Evolutionary conservation across 495 filamentous ascomycete species (phyloP).

Genomic region (Penicillium bovifimosum): DNA sequence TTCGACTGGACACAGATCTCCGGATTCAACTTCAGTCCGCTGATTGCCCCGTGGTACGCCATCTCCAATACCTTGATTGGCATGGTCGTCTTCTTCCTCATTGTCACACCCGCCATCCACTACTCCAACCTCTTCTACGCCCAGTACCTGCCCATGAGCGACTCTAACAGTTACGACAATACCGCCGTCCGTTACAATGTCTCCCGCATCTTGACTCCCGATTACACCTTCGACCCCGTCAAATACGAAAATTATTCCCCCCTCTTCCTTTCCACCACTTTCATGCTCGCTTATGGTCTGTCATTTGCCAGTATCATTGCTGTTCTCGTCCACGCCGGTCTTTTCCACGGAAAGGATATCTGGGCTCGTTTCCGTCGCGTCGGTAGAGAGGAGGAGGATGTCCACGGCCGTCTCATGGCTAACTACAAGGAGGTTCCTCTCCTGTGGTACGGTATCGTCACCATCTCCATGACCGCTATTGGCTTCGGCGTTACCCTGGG

Average conservation of each 20-base stretch:
- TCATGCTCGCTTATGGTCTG: slow-evolving; percentile 54
- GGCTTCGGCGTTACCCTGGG: slow-evolving; percentile 47
- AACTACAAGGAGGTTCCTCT: slow-evolving; percentile 54
- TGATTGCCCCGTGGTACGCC: slow-evolving; percentile 65
- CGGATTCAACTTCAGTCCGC: slow-evolving; percentile 59
- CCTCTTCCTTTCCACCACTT: slow-evolving; percentile 55
- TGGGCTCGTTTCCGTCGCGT: slow-evolving; percentile 44
- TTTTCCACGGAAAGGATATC: slow-evolving; percentile 54
- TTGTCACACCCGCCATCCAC: slow-evolving; percentile 48
- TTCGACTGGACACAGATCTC: slow-evolving; percentile 68
- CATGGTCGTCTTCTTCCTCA: slow-evolving; percentile 48
- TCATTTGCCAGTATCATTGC: slow-evolving; percentile 55
- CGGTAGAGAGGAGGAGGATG: slow-evolving; percentile 56
- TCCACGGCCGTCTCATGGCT: slow-evolving; percentile 59
- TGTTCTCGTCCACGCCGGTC: slow-evolving; percentile 47
- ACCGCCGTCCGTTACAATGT: slow-evolving; percentile 49
- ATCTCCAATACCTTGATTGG: slow-evolving; percentile 55
- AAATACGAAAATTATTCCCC: slow-evolving; percentile 56
- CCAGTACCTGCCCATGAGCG: slow-evolving; percentile 51
- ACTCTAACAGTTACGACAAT: slow-evolving; percentile 54
- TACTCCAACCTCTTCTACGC: slow-evolving; percentile 47
- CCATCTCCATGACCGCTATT: slow-evolving; percentile 45
- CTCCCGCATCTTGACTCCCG: slow-evolving; percentile 45
- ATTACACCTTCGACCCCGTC: slow-evolving; percentile 48
- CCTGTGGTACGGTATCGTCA: slow-evolving; percentile 56